These are phyloP conservation scores for Cardamine chenopodiifolia DNA, from an alignment of 345 rosid species.

Conservation along the genomic window DNA sequence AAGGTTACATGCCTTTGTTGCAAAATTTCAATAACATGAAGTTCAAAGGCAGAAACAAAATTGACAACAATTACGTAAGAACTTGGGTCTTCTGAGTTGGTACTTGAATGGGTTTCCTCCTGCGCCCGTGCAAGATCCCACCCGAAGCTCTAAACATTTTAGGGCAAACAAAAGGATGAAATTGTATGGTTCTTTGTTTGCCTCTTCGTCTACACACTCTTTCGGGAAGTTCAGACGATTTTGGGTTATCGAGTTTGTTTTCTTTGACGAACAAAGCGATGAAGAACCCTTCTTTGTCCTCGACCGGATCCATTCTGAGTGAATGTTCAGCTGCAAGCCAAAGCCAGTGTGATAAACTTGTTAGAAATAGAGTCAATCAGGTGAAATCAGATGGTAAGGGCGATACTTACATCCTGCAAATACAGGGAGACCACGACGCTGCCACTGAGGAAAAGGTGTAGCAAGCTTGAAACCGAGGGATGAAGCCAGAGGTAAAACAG, in stretches of 20 bases:
- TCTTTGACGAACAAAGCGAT: slow-evolving; percentile 62
- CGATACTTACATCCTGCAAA: slow-evolving; percentile 62
- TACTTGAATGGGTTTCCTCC: slow-evolving; percentile 13
- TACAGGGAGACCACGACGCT: slow-evolving; percentile 70
- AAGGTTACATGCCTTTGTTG: not conserved
- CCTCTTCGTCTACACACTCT: slow-evolving; percentile 8
- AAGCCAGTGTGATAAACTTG: slow-evolving; percentile 51
- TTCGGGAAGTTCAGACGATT: slow-evolving; percentile 11
- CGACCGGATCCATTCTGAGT: slow-evolving; percentile 41
- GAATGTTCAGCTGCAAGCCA: slow-evolving; percentile 46
- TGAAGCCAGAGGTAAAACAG: slow-evolving; percentile 55
- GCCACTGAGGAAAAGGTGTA: slow-evolving; percentile 79
- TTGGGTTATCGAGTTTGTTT: slow-evolving; percentile 6
- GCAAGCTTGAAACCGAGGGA: slow-evolving; percentile 57
- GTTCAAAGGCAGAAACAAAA: slow-evolving; percentile 13
- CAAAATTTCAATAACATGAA: slow-evolving; percentile 18
- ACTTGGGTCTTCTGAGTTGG: slow-evolving; percentile 9
- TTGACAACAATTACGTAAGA: not conserved
- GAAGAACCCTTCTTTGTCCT: slow-evolving; percentile 90
- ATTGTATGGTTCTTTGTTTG: not conserved
- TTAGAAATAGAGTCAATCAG: slow-evolving; percentile 12
- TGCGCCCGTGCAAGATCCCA: not conserved
- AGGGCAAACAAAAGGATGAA: slow-evolving; percentile 31
- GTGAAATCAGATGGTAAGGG: slow-evolving; percentile 8
- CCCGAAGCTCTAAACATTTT: slow-evolving; percentile 41